Conservation (phyloP, 306 rosid genomes). For the Vicia faba region DNA sequence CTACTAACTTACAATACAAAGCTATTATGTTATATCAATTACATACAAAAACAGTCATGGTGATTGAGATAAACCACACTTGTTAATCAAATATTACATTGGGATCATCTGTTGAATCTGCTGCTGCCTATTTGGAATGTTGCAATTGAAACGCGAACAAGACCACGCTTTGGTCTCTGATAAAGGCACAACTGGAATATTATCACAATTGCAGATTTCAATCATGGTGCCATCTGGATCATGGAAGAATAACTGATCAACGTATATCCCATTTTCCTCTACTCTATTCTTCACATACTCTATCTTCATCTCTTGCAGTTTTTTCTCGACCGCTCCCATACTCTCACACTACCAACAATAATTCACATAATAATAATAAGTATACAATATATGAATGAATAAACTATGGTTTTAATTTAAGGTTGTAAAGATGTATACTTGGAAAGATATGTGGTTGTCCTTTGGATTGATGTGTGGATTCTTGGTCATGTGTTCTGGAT, state of each 20-base stretch:
- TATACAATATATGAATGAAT: not conserved
- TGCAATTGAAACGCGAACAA: constrained; percentile 53
- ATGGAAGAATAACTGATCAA: constrained; percentile 87
- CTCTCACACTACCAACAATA: constrained; percentile 58
- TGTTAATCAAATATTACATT: constrained; percentile 28
- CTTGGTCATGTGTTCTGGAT: constrained; percentile 53
- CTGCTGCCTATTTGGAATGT: constrained; percentile 38
- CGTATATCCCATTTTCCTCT: constrained; percentile 61
- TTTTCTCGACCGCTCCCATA: constrained; percentile 59
- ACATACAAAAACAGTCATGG: constrained; percentile 31
- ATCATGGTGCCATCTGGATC: constrained; percentile 83
- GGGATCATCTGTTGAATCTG: constrained; percentile 44
- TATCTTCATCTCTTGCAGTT: constrained; percentile 61
- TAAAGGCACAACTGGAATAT: constrained; percentile 65
- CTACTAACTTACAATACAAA: not conserved
- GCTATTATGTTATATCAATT: not conserved
- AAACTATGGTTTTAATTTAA: not conserved
- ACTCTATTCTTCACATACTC: constrained; percentile 61
- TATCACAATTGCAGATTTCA: constrained; percentile 84
- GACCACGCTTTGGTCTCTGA: constrained; percentile 35
- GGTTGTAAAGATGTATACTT: constrained; percentile 37
- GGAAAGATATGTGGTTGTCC: constrained; percentile 68
- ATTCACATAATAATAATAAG: not conserved
- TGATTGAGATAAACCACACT: not conserved
- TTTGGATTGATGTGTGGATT: constrained; percentile 63